Conservation (phyloP, 2,329 filamentous ascomycete species). For the Colletotrichum chlorophyti region DNA sequence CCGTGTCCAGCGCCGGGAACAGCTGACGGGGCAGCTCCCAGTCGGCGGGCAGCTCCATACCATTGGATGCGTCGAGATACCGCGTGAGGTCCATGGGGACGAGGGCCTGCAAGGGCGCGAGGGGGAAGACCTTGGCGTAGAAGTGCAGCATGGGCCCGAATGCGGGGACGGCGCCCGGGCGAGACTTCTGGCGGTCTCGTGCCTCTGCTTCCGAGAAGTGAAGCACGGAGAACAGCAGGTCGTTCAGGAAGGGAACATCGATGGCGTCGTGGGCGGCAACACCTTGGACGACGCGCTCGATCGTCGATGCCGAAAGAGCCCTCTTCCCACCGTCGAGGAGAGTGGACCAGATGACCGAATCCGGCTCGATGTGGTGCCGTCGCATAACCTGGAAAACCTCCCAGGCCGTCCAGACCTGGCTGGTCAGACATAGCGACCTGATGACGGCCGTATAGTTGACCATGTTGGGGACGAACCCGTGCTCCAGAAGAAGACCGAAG, state of each 20-base stretch:
- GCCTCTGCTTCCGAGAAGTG: constrained; percentile 50
- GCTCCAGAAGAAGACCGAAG: constrained; percentile 61
- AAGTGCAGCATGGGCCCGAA: constrained; percentile 56
- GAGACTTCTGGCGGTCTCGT: constrained; percentile 34
- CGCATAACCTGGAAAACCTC: constrained; percentile 70
- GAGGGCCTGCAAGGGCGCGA: constrained; percentile 51
- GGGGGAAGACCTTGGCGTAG: constrained; percentile 56
- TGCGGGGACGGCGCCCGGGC: constrained; percentile 41
- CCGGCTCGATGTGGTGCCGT: constrained; percentile 64
- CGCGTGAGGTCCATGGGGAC: constrained; percentile 32
- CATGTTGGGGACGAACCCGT: constrained; percentile 69
- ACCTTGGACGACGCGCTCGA: constrained; percentile 48
- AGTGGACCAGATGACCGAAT: constrained; percentile 71
- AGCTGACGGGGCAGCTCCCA: constrained; percentile 29
- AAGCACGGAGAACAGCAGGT: constrained; percentile 51
- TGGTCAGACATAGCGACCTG: constrained; percentile 71
- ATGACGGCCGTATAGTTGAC: constrained; percentile 73
- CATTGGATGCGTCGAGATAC: constrained; percentile 13
- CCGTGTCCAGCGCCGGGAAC: constrained; percentile 39
- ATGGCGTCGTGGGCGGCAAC: constrained; percentile 53
- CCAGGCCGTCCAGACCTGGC: constrained; percentile 68
- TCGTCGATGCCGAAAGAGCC: constrained; percentile 56
- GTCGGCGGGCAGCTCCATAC: constrained; percentile 20
- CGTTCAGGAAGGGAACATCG: constrained; percentile 54
- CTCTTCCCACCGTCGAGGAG: constrained; percentile 75